Conservation (phyloP, 257 asterid species). For the Plantago elongata region DNA sequence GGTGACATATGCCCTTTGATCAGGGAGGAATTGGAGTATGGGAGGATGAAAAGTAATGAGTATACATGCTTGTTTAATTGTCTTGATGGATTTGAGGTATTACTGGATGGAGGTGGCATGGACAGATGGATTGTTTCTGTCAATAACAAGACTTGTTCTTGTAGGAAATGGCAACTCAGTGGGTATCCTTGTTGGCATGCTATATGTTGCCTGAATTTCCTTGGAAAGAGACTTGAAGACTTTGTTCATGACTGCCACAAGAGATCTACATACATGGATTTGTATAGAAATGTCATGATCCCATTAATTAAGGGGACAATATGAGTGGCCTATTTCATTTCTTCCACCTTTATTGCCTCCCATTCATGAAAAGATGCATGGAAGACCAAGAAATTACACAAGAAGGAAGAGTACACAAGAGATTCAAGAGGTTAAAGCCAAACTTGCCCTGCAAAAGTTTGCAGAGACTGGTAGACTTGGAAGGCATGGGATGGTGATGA, state of each 20-base stretch:
- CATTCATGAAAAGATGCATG: too few relatives aligned
- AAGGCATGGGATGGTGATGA: too few relatives aligned
- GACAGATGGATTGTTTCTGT: background rate
- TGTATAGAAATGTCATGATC: background rate
- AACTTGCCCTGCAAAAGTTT: too few relatives aligned
- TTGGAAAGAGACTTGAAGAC: too few relatives aligned
- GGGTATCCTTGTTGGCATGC: slow-evolving; percentile 15
- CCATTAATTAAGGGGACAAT: background rate
- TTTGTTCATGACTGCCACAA: background rate
- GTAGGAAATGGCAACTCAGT: slow-evolving; percentile 11
- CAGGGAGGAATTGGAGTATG: background rate
- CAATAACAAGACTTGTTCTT: slow-evolving; percentile 2
- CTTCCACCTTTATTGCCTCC: too few relatives aligned
- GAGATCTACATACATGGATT: background rate
- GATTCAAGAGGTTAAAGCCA: background rate
- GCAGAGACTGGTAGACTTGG: too few relatives aligned
- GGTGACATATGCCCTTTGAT: background rate
- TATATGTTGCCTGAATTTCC: background rate
- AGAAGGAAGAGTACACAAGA: too few relatives aligned
- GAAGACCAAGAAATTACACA: too few relatives aligned
- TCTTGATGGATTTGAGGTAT: background rate
- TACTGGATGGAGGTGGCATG: background rate
- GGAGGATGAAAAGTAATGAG: background rate
- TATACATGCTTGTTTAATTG: background rate
- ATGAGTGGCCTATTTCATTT: background rate